Evolutionary conservation across 306 rosid genomes (phyloP), one percentile per base, ranked within the genome.

Genomic region (Lablab purpureus): DNA sequence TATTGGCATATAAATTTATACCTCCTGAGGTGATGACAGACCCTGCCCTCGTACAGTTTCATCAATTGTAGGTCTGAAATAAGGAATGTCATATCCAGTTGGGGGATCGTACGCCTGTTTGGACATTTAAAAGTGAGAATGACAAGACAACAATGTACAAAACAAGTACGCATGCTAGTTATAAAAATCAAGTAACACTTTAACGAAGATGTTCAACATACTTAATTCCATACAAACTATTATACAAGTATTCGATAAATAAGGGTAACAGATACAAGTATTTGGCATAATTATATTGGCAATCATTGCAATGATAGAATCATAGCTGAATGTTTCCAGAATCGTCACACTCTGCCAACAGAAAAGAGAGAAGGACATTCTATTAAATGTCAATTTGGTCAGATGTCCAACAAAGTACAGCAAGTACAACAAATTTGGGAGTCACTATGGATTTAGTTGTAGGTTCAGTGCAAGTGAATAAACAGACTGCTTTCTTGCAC

Each of bases 41-140:
- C 91, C 90, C 82, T 87, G 98, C 46, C 89, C 87, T 14, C 88
- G 83, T 25, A 86, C 74, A 73, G 91, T 49, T 87, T 90, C 99
- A 66, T 96, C 99, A 89, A 91, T 75, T 19, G 86, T 22, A 0
- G 97, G 94, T 91, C 97, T 85, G 80, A 90, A 93, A 86, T 93
- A 96, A 72, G 98, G 91, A 51, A 91, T 87, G 76, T 91, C 93
- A 70, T 91, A 93, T 84, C 94, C 90, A 71, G 88, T 59, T 67
- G 91, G 94, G 60, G 91, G 88, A 84, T 96, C 97, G n/a, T 93
- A 96, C 5, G 97, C 98, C 99, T 96, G 92, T 79, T 75, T 73
- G 52, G 41, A 80, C 79, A 87, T 21, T 43, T 30, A 79, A 71
- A 51, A 0, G 74, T 88, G 73, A 85, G 88, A 84, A 80, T 15